Conservation (phyloP, 2,329 filamentous ascomycete species). For the Neophaeococcomyces mojaviensis region DNA sequence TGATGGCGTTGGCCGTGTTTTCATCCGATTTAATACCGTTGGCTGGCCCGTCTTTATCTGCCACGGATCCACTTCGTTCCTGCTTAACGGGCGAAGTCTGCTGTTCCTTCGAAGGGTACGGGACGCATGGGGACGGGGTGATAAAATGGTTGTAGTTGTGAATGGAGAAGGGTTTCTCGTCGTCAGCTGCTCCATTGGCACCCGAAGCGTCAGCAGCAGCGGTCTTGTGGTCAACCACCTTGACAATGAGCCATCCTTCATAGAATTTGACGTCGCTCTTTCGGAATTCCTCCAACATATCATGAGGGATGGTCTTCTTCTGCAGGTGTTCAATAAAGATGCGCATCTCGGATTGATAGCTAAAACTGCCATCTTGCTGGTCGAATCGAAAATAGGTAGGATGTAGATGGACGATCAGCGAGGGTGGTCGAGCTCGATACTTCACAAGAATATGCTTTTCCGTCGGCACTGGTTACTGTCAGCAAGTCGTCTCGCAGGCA, state of each 20-base stretch:
- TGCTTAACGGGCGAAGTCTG: conserved; percentile 20
- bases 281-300: conserved; percentile 72
- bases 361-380: conserved; percentile 84
- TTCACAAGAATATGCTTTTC: conserved; percentile 75
- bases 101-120: conserved; percentile 56
- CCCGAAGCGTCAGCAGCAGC: conserved; percentile 52
- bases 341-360: conserved; percentile 87
- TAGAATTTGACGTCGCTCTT: conserved; percentile 72
- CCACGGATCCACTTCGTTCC: conserved; percentile 8
- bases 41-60: conserved; percentile 10
- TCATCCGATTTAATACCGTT: conserved; percentile 13
- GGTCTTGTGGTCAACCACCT: conserved; percentile 81
- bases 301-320: conserved; percentile 73
- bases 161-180: conserved; percentile 69
- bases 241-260: conserved; percentile 87
- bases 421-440: conserved; percentile 65
- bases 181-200: conserved; percentile 47
- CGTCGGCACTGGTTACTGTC: conserved; percentile 54
- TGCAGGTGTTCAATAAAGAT: conserved; percentile 70
- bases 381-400: conserved; percentile 85
- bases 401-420: conserved; percentile 78
- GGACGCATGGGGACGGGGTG: conserved; percentile 77
- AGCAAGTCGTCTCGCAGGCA: conserved; percentile 7
- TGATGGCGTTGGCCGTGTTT: conserved; percentile 13
- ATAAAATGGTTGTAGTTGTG: conserved; percentile 88